These are phyloP conservation scores for Collariella sp. DNA, from an alignment of 495 filamentous ascomycete species.

Conservation along the genomic window DNA sequence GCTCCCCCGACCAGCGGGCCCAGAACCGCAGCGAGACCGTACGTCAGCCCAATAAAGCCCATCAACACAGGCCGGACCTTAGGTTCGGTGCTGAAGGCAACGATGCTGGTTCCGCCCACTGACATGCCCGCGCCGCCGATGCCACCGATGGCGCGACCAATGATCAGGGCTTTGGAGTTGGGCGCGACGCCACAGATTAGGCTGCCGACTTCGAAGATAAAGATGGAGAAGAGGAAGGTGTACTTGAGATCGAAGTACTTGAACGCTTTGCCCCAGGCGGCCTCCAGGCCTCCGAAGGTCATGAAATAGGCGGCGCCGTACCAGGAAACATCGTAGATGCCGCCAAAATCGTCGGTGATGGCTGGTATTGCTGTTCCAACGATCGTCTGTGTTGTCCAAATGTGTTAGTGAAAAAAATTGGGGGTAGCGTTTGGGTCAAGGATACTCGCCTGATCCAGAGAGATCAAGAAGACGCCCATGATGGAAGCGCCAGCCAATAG, in stretches of 20 bases:
- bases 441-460: no score
- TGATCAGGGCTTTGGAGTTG: conserved; percentile 51
- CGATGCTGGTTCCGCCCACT: conserved; percentile 55
- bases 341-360: no score
- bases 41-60: conserved; percentile 35
- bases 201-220: conserved; percentile 36
- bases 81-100: conserved; percentile 60
- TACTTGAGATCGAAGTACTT: conserved; percentile 18
- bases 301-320: background rate
- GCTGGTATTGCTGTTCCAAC: no score
- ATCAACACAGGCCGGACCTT: conserved; percentile 48
- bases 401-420: no score
- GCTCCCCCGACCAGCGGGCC: conserved; percentile 72
- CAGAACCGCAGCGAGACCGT: conserved; percentile 55
- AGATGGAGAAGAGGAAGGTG: conserved; percentile 14
- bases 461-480: no score
- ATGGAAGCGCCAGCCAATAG: no score
- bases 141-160: conserved; percentile 67
- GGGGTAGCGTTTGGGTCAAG: no score
- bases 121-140: conserved; percentile 68
- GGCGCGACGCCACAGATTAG: conserved; percentile 32
- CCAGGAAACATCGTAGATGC: no score
- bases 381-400: no score
- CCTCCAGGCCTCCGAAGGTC: conserved; percentile 9
- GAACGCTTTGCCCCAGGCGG: conserved; percentile 14